Base-by-base conservation (phyloP, 805 yeast genomes). In the Wickerhamomyces mucosus region DNA sequence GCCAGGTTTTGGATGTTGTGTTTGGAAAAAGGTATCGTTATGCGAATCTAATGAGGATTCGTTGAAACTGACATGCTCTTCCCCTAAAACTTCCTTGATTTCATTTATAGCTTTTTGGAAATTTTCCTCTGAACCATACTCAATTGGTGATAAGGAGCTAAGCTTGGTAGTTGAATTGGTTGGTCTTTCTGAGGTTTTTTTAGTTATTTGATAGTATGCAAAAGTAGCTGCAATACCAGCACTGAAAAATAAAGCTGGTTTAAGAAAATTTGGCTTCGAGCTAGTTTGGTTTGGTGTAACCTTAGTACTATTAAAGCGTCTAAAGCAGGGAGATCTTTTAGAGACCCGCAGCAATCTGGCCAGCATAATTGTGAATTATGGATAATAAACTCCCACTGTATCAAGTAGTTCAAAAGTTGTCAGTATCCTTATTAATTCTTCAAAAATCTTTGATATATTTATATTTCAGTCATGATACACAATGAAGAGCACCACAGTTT, bases 1-100 rank as follows among this genome's bases (percentile, higher is more conserved):
- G 23, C 67, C 65, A 4, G 71, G 68, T 5, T 45, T 36, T 5
- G 84, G 78, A 45, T 76, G 82, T 45, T 76, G 83, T 0, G 81
- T 72, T 34, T 67, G 65, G 48, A 67, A 77, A 39, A 65, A 73
- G 4, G 78, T 61, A 47, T 78, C 85, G 1, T 78, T 58, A 42
- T 75, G 82, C 9, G 67, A 56, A 15, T 58, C 57, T 27, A 75
- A 50, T 23, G 70, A 76, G 12, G 57, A 26, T n/a, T 43, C 45
- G 1, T 65, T 43, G 32, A 38, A 50, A 29, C 51, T 51, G 15
- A 50, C 51, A n/a, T 50, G 28, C 11, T 61, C 60, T 26, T 50
- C 41, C 2, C 68, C 68, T 6, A 72, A 41, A 3, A 60, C 37
- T 2, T 36, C 33, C 29, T 56, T 61, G 36, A 75, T 52, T 41